Evolutionary conservation across 106 monocot genomes (phyloP).

Genomic region (Ottelia alismoides): DNA sequence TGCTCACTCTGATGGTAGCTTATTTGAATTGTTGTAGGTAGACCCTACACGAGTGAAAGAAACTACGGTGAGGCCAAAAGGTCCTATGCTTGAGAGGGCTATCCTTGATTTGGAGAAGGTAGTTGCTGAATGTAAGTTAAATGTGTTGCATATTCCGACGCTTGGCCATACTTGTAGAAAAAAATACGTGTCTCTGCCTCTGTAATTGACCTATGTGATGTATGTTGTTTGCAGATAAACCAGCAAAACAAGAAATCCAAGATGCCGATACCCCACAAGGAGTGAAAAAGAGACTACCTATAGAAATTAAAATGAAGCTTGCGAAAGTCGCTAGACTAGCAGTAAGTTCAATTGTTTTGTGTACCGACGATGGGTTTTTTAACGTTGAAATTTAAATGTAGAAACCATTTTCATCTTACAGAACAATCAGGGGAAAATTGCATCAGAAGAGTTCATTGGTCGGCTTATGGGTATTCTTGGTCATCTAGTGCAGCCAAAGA

Average conservation of each 20-base stretch:
- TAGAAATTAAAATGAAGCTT: conserved; percentile 80
- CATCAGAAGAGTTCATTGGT: conserved; percentile 64
- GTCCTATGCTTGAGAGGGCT: conserved; percentile 71
- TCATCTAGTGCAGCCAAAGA: conserved; percentile 72
- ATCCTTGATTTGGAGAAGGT: conserved; percentile 86
- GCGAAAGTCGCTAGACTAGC: conserved; percentile 98
- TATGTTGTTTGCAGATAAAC: conserved; percentile 85
- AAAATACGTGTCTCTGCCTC: too few relatives aligned
- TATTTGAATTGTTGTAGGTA: too few relatives aligned
- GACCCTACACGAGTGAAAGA: too few relatives aligned
- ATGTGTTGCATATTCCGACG: too few relatives aligned
- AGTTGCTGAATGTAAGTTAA: conserved; percentile 71
- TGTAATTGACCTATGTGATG: too few relatives aligned
- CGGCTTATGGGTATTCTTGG: conserved; percentile 92
- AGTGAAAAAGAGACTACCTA: conserved; percentile 84
- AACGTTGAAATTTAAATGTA: too few relatives aligned
- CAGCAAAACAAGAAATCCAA: conserved; percentile 40
- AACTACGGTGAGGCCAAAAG: conserved; percentile 61
- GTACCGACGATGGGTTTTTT: too few relatives aligned
- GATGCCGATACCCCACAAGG: conserved; percentile 49
- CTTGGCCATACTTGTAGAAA: too few relatives aligned
- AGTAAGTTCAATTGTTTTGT: too few relatives aligned
- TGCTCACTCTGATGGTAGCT: too few relatives aligned
- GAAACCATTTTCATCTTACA: too few relatives aligned
- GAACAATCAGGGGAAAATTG: conserved; percentile 70